phyloP scores from a whole-genome alignment of 2,329 filamentous ascomycete genomes.

The Ophiostoma angusticollis region DNA sequence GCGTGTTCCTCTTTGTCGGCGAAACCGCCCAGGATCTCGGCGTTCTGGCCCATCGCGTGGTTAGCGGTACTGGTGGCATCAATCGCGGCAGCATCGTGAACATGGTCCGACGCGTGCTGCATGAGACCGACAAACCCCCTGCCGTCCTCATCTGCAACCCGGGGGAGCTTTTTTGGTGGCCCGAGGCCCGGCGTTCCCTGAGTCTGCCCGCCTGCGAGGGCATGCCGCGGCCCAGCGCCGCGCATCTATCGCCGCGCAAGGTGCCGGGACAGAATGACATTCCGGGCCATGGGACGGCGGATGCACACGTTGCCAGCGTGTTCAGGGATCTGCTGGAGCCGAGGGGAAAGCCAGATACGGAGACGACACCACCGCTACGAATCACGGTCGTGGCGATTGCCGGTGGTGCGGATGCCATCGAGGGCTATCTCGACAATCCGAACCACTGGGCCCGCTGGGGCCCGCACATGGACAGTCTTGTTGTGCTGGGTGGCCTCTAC shows the following conservation, averaged over 20 bases:
- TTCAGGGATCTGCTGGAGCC: slow-evolving; percentile 49
- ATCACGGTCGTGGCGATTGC: slow-evolving; percentile 61
- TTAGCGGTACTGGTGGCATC: slow-evolving; percentile 52
- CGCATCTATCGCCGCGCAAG: slow-evolving; percentile 38
- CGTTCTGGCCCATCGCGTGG: slow-evolving; percentile 56
- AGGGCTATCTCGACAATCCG: slow-evolving; percentile 44
- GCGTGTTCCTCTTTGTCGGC: slow-evolving; percentile 63
- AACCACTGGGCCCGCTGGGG: slow-evolving; percentile 37
- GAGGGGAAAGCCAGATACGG: slow-evolving; percentile 18
- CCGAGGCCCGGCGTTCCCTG: slow-evolving; percentile 46
- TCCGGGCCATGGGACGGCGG: slow-evolving; percentile 40
- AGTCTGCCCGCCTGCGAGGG: slow-evolving; percentile 43
- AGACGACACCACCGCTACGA: slow-evolving; percentile 32
- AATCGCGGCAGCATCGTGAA: slow-evolving; percentile 57
- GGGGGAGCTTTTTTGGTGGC: slow-evolving; percentile 67
- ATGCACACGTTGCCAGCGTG: slow-evolving; percentile 52
- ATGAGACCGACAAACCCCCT: background rate
- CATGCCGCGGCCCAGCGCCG: slow-evolving; percentile 49
- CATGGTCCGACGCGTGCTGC: slow-evolving; percentile 32
- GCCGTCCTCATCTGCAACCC: slow-evolving; percentile 66
- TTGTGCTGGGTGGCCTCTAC: slow-evolving; percentile 36
- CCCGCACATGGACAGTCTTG: slow-evolving; percentile 32
- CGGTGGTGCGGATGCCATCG: slow-evolving; percentile 46
- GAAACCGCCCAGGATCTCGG: slow-evolving; percentile 61
- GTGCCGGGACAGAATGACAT: slow-evolving; percentile 47